Evolutionary conservation across 208 protist genomes (phyloP), one percentile per base, ranked within the genome.

Genomic region (Leishmania major): DNA sequence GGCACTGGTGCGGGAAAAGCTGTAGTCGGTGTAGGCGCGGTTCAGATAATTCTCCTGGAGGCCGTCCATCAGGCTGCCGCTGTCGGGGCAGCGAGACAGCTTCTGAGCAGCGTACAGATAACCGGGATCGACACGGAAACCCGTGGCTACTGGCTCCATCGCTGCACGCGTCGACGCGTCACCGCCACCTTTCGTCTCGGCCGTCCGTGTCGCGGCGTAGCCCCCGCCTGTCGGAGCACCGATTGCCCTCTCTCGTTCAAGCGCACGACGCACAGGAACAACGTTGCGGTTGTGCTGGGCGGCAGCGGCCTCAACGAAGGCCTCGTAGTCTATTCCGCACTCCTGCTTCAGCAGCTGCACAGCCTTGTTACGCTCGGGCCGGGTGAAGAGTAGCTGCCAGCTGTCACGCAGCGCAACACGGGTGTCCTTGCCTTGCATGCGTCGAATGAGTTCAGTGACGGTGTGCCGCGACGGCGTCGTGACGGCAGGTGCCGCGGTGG

Each of bases 11-110:
- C 81, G 84, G 2, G 57, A 31, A 13, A 96, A 89, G 45, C 84
- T 88, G 89, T 95, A 95, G 82, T 97, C 94, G 17, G 85, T 84
- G 81, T 95, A 96, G 22, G 84, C 74, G 0, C 85, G 88, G 47
- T 85, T 72, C n/a, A 91, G 78, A 79, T 96, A 97, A 82, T 91
- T 90, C 75, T 96, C 93, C 72, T 92, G 89, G 49, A 97, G 82
- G 10, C 93, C 94, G 40, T 96, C 91, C n/a, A 96, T 73, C 25
- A 97, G 67, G 1, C 85, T 66, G 15, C 77, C 81, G 64, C 71
- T 82, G 81, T 88, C 79, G 5, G 83, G 51, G 78, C 80, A 81
- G 72, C 81, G 75, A 47, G 19, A 49, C 0, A 96, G 85, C 77
- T 82, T 64, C 43, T 88, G 90, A 28, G 85, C 82, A 60, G 89